Percentiles rank a stretch among this genome's conserved stretches.
These are phyloP conservation scores for Paxillus ammoniavirescens DNA, from an alignment of 768 basidiomycete genomes.

Conservation along the genomic window DNA sequence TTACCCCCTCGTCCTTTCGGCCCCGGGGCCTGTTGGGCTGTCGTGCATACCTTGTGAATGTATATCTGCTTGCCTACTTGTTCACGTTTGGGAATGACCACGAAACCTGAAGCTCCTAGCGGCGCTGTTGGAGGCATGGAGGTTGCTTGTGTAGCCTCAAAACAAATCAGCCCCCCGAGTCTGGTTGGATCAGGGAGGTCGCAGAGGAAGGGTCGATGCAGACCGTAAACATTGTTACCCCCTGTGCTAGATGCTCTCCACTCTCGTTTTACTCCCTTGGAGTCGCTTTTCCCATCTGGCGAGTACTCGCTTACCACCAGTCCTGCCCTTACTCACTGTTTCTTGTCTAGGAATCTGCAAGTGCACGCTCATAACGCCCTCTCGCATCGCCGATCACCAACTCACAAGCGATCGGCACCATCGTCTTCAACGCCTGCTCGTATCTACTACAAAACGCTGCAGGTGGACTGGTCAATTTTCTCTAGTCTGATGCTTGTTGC, in stretches of 20 bases:
- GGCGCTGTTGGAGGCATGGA: too few species aligned
- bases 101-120: too few species aligned
- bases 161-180: too few species aligned
- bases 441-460: conserved; percentile 31
- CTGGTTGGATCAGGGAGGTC: too few species aligned
- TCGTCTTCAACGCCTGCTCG: conserved; percentile 35
- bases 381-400: conserved; percentile 1
- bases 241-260: conserved; percentile 33
- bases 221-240: too few species aligned
- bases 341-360: conserved; percentile 14
- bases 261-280: conserved; percentile 38
- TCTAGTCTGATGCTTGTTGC: conserved; percentile 21
- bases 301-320: neutral
- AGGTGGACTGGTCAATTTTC: conserved; percentile 29
- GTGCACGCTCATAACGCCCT: neutral
- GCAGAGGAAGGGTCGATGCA: too few species aligned
- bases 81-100: too few species aligned
- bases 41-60: too few species aligned
- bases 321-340: neutral
- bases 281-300: conserved; percentile 33
- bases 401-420: conserved; percentile 31
- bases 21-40: too few species aligned
- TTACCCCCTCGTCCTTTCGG: too few species aligned
- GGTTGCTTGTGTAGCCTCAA: too few species aligned
- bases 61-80: too few species aligned